Conservation (phyloP, 257 asterid species). For the Eustoma russellianum region DNA sequence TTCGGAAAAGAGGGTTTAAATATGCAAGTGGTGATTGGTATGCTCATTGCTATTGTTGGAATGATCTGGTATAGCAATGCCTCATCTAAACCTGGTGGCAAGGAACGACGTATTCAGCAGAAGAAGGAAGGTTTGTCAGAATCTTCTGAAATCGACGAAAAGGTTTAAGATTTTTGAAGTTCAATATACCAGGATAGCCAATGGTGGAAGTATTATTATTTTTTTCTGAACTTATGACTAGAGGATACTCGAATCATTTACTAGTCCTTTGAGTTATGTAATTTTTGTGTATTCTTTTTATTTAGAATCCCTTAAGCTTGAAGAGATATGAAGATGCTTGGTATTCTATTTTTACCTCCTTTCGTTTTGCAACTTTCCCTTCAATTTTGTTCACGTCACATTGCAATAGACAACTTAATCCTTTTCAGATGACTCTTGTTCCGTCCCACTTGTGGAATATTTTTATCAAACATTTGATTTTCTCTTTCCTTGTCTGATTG, state of each 20-base stretch:
- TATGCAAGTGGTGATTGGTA: constrained; percentile 73
- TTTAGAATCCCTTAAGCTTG: constrained; percentile 15
- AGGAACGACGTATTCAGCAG: constrained; percentile 61
- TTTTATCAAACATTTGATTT: no score
- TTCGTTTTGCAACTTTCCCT: no score
- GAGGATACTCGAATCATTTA: constrained; percentile 24
- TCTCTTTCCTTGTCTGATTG: no score
- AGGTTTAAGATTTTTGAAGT: constrained; percentile 37
- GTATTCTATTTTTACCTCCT: constrained; percentile 5
- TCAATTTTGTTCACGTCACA: no score
- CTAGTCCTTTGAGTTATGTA: constrained; percentile 41
- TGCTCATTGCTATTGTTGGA: constrained; percentile 77
- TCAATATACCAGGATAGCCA: constrained; percentile 34
- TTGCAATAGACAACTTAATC: no score
- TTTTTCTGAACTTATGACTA: constrained; percentile 35
- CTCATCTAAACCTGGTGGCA: constrained; percentile 90
- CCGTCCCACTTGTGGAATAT: no score
- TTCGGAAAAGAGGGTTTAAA: constrained; percentile 90
- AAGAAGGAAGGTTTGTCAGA: constrained; percentile 42
- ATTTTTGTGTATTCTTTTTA: constrained; percentile 18
- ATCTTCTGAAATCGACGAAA: constrained; percentile 69
- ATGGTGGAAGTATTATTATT: constrained; percentile 19
- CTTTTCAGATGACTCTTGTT: no score
- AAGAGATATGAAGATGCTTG: constrained; percentile 18
- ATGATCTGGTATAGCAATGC: constrained; percentile 96